phyloP scores from a whole-genome alignment of 2,329 filamentous ascomycete species.

The Phaeosphaeriaceae sp. region DNA sequence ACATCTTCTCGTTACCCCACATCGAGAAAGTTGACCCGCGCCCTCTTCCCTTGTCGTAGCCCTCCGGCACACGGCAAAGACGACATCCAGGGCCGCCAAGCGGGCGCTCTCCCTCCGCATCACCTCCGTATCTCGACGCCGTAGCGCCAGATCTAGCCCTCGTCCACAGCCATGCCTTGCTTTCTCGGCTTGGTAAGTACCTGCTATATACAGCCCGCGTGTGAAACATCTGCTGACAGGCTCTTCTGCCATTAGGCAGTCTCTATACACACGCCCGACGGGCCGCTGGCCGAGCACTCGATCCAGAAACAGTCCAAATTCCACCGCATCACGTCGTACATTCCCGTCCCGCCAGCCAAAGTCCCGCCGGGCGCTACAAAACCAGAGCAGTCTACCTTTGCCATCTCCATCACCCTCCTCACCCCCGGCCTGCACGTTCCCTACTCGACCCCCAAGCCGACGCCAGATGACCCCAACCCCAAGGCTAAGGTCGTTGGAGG shows the following conservation, averaged over 20 bases:
- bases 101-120: conserved; percentile 8
- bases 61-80: conserved; percentile 1
- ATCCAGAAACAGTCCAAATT: conserved; percentile 92
- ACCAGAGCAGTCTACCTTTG: conserved; percentile 93
- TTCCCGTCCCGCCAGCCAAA: conserved; percentile 89
- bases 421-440: conserved; percentile 88
- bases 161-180: conserved; percentile 73
- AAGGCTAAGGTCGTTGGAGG: conserved; percentile 82
- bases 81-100: conserved; percentile 8
- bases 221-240: conserved; percentile 8
- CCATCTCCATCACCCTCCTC: conserved; percentile 95
- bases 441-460: conserved; percentile 87
- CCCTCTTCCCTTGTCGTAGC: conserved; percentile 5
- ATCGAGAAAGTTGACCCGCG: conserved; percentile 4
- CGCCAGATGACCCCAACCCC: conserved; percentile 77
- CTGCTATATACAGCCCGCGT: not conserved
- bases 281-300: conserved; percentile 88
- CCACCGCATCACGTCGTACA: conserved; percentile 95
- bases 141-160: conserved; percentile 8
- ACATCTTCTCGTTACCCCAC: conserved; percentile 11
- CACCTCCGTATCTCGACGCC: conserved; percentile 10
- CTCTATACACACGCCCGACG: conserved; percentile 84
- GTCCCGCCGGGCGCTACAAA: conserved; percentile 71
- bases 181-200: conserved; percentile 82
- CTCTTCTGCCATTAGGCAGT: conserved; percentile 92